Conservation (phyloP, 108 stramenopile genomes). For the Bacterosira constricta region DNA sequence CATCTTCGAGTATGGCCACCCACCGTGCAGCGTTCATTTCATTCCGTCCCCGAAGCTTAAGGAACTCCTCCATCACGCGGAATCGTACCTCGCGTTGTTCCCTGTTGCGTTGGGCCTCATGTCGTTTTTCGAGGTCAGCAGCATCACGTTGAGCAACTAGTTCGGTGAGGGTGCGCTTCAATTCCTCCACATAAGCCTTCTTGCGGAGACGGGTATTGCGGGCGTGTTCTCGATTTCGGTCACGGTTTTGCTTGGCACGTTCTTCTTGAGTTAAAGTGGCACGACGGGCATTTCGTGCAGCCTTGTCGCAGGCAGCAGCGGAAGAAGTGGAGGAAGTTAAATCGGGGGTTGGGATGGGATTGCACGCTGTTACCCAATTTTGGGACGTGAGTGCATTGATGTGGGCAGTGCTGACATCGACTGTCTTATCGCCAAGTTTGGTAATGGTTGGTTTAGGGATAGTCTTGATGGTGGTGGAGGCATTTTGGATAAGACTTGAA, state of each 20-base stretch:
- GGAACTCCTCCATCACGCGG: slow-evolving; percentile 85
- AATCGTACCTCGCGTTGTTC: slow-evolving; percentile 85
- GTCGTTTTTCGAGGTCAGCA: slow-evolving; percentile 69
- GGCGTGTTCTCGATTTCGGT: slow-evolving; percentile 94
- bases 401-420: slow-evolving; percentile 84
- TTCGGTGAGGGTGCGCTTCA: slow-evolving; percentile 86
- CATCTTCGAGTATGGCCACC: slow-evolving; percentile 84
- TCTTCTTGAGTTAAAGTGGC: slow-evolving; percentile 86
- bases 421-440: slow-evolving; percentile 13
- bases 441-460: not conserved
- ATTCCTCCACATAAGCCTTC: slow-evolving; percentile 94
- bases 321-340: slow-evolving; percentile 6
- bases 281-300: slow-evolving; percentile 62
- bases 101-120: slow-evolving; percentile 64
- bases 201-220: slow-evolving; percentile 91
- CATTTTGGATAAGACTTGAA: slow-evolving; percentile 71
- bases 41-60: slow-evolving; percentile 78
- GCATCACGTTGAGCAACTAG: slow-evolving; percentile 81
- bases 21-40: slow-evolving; percentile 74
- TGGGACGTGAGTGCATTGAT: slow-evolving; percentile 82
- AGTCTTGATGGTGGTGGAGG: slow-evolving; percentile 29
- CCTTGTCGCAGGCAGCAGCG: slow-evolving; percentile 52
- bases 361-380: slow-evolving; percentile 85
- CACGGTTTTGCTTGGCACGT: slow-evolving; percentile 87
- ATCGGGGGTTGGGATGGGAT: slow-evolving; percentile 40